Evolutionary conservation across 352 stramenopile species (phyloP), one percentile per base, ranked within the genome.

Genomic region (Pythium chondricola): DNA sequence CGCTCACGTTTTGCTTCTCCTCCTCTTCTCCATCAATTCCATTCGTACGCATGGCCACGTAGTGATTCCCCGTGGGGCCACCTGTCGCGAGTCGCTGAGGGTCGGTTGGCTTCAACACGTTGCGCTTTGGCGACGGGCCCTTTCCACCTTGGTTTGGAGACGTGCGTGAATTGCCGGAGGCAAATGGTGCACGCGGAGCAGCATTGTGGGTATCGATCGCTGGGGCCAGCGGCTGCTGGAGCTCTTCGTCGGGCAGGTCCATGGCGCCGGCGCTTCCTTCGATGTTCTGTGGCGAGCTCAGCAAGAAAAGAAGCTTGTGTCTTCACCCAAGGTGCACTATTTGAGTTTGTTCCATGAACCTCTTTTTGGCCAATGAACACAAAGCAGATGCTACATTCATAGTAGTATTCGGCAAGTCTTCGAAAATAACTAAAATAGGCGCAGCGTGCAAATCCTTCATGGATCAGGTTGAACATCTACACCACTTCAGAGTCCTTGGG

Each of bases 211-310:
- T 51, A 22, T 59, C 49, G n/a, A 55, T 59, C 24, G 43, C 6
- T 31, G 48, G 18, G 38, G 90, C 79, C 5, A 93, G 70, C 43
- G 74, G 82, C 67, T 75, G 61, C 69, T 87, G 72, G 27, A 93
- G 66, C 65, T 87, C 77, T 60, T 87, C 74, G 18, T 89, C 73
- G 10, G 74, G 61, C 31, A 85, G 55, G 63, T 91, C 67, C 79
- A 91, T 93, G 33, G 32, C 26, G 24, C 17, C 37, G 18, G 48
- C 36, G 52, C 33, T 46, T 38, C 44, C 25, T 24, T 44, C 36
- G 20, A 32, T 40, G 29, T 71, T 56, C 56, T 65, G 30, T 16
- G 8, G 35, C 35, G 29, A 13, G 7, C 8, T 13, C 36, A 42
- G 36, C 6, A 16, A 42, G n/a, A 42, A 42, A n/a, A n/a, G n/a